Base-by-base conservation (phyloP, 2,329 filamentous ascomycete species). In the Colletotrichum tropicale region DNA sequence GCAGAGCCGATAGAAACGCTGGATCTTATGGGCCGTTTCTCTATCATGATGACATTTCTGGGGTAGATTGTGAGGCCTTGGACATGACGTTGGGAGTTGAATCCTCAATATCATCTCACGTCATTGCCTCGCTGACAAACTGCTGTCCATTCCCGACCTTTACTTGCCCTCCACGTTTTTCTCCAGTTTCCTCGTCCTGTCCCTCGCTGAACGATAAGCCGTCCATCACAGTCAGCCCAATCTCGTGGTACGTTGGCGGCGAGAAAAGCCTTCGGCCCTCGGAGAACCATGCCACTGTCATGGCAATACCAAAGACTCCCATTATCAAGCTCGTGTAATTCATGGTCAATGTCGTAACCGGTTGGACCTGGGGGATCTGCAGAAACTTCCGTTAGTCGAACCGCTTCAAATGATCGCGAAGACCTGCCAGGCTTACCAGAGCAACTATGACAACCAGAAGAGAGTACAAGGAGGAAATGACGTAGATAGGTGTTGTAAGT, bases 361-460 rank as follows among this genome's bases (percentile, higher is more conserved):
- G 43, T 6, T 21, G 43, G 2, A 48, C 43, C n/a, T 48, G 43
- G 6, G 43, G 43, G 6, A 48, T 48, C 43, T 48, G 3, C 18
- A 48, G 6, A 48, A 4, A 7, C 0, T 7, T 4, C n/a, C 0
- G 43, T 48, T 6, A 48, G 43, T 8, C n/a, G 43, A 48, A 0
- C 2, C 43, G 10, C 3, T 10, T 48, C 1, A 48, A 48, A 48
- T 13, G 10, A 48, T 48, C 2, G n/a, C 43, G 8, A 21, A 48
- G 10, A 4, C 4, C 10, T 48, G 10, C 1, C 2, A 21, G n/a
- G n/a, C 10, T 48, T 48, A 48, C 43, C n/a, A 48, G 2, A 4
- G 43, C 43, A 13, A 48, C 43, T 48, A 48, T 3, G 6, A 48
- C n/a, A 48, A 48, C 43, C 4, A 48, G 43, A 48, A 48, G 0